phyloP scores from a whole-genome alignment of 257 asterid species.

The Jacaranda copaia region DNA sequence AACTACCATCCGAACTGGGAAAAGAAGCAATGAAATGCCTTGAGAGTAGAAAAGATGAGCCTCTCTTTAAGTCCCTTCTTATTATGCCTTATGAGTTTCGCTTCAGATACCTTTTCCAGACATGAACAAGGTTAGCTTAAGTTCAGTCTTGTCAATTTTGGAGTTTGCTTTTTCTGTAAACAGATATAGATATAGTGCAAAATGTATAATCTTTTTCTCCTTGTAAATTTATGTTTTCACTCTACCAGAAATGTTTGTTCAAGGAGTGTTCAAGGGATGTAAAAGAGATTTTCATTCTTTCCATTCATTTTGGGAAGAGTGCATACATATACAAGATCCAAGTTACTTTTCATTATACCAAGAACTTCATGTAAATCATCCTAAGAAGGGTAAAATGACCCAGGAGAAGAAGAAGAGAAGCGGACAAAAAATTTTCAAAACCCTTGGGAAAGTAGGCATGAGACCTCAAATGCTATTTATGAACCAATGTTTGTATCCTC shows the following conservation, averaged over 20 bases:
- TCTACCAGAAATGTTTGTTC: constrained; percentile 15
- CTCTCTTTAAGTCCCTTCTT: constrained; percentile 54
- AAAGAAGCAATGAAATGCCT: constrained; percentile 76
- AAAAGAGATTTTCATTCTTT: constrained; percentile 2
- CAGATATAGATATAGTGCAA: constrained; percentile 45
- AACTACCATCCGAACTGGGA: constrained; percentile 69
- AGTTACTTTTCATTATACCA: not conserved
- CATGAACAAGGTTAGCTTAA: constrained; percentile 47
- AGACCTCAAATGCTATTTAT: no score
- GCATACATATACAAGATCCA: not conserved
- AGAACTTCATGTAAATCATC: no score
- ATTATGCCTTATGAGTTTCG: constrained; percentile 82
- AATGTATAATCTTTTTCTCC: constrained; percentile 34
- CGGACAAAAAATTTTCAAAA: no score
- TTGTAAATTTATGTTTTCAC: constrained; percentile 50
- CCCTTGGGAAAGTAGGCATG: no score
- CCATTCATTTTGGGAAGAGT: constrained; percentile 25
- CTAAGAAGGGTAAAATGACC: no score
- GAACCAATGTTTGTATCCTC: no score
- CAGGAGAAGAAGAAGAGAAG: no score
- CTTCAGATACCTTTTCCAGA: constrained; percentile 81
- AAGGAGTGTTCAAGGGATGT: constrained; percentile 26
- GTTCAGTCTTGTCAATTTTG: constrained; percentile 39
- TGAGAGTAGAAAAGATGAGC: constrained; percentile 55
- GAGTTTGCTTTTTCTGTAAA: constrained; percentile 40